Conservation (phyloP, 768 basidiomycete species). For the Boletus rex-veris region DNA sequence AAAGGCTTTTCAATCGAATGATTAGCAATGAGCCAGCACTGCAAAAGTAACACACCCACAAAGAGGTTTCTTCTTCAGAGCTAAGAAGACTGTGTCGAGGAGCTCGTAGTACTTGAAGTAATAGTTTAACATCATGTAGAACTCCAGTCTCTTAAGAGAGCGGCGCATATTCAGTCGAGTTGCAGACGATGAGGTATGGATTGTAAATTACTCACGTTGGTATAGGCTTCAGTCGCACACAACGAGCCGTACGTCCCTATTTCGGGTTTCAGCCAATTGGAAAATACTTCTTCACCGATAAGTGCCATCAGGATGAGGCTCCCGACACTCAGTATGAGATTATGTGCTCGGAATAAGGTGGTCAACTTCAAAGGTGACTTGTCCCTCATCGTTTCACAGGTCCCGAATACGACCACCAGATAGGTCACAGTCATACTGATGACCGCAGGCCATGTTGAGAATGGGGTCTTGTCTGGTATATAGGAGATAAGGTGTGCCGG, state of each 20-base stretch:
- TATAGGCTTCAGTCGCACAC: slow-evolving; percentile 75
- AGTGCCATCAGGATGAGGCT: slow-evolving; percentile 74
- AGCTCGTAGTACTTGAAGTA: slow-evolving; percentile 96
- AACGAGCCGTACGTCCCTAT: slow-evolving; percentile 73
- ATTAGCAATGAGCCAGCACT: slow-evolving; percentile 1
- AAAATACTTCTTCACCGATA: slow-evolving; percentile 86
- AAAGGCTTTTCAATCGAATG: slow-evolving; percentile 55
- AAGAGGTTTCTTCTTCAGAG: slow-evolving; percentile 94
- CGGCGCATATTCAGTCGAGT: not conserved
- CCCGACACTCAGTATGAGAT: slow-evolving; percentile 77
- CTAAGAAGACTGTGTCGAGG: slow-evolving; percentile 91
- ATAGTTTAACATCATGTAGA: slow-evolving; percentile 97
- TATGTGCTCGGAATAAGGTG: slow-evolving; percentile 80
- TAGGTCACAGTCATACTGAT: slow-evolving; percentile 66
- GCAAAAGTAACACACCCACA: slow-evolving; percentile 46
- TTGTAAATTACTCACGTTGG: slow-evolving; percentile 54
- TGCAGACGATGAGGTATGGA: not conserved
- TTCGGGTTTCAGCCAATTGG: slow-evolving; percentile 69
- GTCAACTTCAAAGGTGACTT: slow-evolving; percentile 68
- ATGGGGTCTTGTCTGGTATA: slow-evolving; percentile 71
- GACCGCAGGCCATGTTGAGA: slow-evolving; percentile 74
- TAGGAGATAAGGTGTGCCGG: slow-evolving; percentile 59
- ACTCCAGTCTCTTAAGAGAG: slow-evolving; percentile 66
- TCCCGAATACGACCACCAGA: slow-evolving; percentile 81
- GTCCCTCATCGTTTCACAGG: slow-evolving; percentile 79